Base-by-base conservation (phyloP, 2,329 filamentous ascomycete species). In the Beauveria caledonica region DNA sequence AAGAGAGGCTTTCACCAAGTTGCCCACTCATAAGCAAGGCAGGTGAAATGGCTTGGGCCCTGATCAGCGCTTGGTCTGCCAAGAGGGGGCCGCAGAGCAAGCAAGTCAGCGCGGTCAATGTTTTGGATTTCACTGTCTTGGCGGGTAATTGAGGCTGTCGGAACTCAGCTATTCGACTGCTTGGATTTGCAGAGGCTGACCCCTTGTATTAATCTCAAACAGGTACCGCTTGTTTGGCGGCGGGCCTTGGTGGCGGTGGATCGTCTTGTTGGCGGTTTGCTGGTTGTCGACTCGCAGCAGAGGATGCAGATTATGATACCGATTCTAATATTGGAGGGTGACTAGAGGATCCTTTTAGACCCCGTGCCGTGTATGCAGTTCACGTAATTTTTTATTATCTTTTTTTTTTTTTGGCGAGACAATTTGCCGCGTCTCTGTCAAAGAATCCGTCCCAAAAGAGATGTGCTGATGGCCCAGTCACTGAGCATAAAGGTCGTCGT, bases 301-400 rank as follows among this genome's bases (percentile, higher is more conserved):
- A 44, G 42, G 54, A 29, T 45, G 54, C 54, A 58, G 45, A 58
- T 58, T 58, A 25, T 58, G 56, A 58, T 44, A 58, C 56, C 56
- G 56, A 58, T 51, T 58, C n/a, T 58, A 44, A 58, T 58, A 58
- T 58, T 58, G 46, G 56, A 58, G 56, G 56, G 56, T 46, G 33
- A 39, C 23, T 23, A 25, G 56, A 58, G 56, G 56, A 51, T 58
- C 56, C 56, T 42, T 11, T 21, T 1, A 11, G 29, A 27, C 29
- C 29, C 48, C 15, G 33, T 36, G 33, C 33, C 13, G 29, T 33
- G 29, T 13, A 33, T 33, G 29, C 29, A 33, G 29, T 33, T 13
- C 11, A 33, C 29, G 29, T 33, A n/a, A n/a, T n/a, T n/a, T n/a
- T n/a, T n/a, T n/a, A n/a, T n/a, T n/a, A n/a, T n/a, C n/a, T n/a